Evolutionary conservation across 1,284 basidiomycete genomes (phyloP).

Genomic region (Apiotrichum sp.): DNA sequence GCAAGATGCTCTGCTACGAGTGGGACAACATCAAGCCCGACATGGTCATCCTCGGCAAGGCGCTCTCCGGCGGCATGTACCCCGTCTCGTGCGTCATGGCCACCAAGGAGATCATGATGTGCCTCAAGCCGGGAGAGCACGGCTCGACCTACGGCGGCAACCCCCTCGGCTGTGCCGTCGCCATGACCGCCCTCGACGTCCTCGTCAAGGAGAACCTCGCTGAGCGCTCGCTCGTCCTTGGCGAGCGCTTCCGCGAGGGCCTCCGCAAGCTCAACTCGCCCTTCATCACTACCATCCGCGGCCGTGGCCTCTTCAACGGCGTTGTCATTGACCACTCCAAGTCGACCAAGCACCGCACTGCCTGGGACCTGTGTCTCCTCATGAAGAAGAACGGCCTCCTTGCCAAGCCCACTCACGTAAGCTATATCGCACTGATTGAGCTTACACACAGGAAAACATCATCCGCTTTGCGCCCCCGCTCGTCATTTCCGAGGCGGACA

Average conservation of each 20-base stretch:
- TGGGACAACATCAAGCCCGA: constrained; percentile 87
- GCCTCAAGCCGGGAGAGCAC: constrained; percentile 94
- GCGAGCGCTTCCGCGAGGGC: constrained; percentile 69
- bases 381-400: constrained; percentile 73
- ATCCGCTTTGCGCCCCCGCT: constrained; percentile 94
- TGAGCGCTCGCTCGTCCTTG: constrained; percentile 69
- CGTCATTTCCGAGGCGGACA: constrained; percentile 80
- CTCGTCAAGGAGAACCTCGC: constrained; percentile 79
- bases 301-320: constrained; percentile 84
- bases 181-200: constrained; percentile 82
- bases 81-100: constrained; percentile 93
- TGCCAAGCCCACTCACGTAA: constrained; percentile 84
- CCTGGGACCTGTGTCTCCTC: constrained; percentile 93
- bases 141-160: constrained; percentile 96
- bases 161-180: constrained; percentile 90
- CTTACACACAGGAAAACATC: constrained; percentile 8
- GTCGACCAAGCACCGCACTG: constrained; percentile 69
- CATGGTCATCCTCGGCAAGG: constrained; percentile 90
- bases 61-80: constrained; percentile 90
- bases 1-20: constrained; percentile 66
- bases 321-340: constrained; percentile 84
- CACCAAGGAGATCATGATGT: constrained; percentile 84
- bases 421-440: constrained; percentile 47
- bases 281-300: constrained; percentile 68
- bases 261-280: constrained; percentile 63